These are phyloP conservation scores for Collybia sp. DNA, from an alignment of 768 basidiomycete species.

Conservation along the genomic window DNA sequence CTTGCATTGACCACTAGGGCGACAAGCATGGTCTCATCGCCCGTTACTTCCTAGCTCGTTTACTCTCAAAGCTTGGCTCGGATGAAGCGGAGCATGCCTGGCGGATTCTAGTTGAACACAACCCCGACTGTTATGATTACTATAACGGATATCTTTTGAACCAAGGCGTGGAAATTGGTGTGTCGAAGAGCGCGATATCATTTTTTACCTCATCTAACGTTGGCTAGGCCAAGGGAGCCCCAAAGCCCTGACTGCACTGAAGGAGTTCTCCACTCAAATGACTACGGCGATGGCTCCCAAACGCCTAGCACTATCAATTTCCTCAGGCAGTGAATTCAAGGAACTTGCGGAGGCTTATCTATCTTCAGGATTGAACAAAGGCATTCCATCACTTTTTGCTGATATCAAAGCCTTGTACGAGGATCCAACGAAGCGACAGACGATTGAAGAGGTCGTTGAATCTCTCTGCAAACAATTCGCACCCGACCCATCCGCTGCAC, in stretches of 20 bases:
- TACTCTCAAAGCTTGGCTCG: slow-evolving; percentile 62
- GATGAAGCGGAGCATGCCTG: slow-evolving; percentile 80
- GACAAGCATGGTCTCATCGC: too few relatives aligned
- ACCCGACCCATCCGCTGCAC: slow-evolving; percentile 12
- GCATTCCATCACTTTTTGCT: slow-evolving; percentile 89
- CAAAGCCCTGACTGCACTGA: slow-evolving; percentile 53
- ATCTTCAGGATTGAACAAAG: slow-evolving; percentile 65
- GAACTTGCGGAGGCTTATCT: slow-evolving; percentile 65
- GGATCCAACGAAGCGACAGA: slow-evolving; percentile 55
- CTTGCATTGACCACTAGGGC: slow-evolving; percentile 1
- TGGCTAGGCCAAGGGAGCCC: slow-evolving; percentile 44
- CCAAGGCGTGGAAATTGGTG: slow-evolving; percentile 65
- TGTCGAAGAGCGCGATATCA: slow-evolving; percentile 11
- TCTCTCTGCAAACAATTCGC: slow-evolving; percentile 33
- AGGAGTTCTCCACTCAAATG: slow-evolving; percentile 53
- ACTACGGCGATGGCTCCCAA: slow-evolving; percentile 69
- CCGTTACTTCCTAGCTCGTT: slow-evolving; percentile 50
- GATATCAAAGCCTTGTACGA: slow-evolving; percentile 85
- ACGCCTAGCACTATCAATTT: slow-evolving; percentile 68
- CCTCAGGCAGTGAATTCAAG: slow-evolving; percentile 65
- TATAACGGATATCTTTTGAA: slow-evolving; percentile 70
- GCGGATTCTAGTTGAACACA: slow-evolving; percentile 76
- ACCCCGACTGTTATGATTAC: slow-evolving; percentile 78
- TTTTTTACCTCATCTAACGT: slow-evolving; percentile 26
- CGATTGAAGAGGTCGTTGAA: slow-evolving; percentile 69